phyloP scores from a whole-genome alignment of 257 asterid genomes.

The Solanum chilense region DNA sequence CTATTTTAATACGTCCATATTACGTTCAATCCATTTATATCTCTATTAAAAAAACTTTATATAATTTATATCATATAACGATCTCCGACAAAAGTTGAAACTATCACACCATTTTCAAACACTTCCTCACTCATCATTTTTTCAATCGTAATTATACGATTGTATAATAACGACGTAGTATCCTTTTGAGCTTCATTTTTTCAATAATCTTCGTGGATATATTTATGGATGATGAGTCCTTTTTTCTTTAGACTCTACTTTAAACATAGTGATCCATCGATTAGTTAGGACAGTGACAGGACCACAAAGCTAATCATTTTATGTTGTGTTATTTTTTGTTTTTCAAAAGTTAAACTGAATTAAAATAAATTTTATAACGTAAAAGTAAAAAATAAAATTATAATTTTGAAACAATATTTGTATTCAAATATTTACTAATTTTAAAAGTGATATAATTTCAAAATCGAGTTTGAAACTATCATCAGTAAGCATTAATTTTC shows the following conservation, averaged over 20 bases:
- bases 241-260: neutral
- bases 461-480: neutral
- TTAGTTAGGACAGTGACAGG: neutral
- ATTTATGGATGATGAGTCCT: neutral
- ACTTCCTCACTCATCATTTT: neutral
- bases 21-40: neutral
- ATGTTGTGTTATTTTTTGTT: neutral
- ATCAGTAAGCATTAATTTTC: neutral
- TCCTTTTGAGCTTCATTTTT: neutral
- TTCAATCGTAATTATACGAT: neutral
- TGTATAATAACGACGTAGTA: neutral
- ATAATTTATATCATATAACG: neutral
- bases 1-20: too few relatives aligned
- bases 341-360: neutral
- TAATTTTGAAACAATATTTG: neutral
- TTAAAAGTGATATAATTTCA: neutral
- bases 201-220: neutral
- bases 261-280: neutral
- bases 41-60: neutral
- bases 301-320: neutral
- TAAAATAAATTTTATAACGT: too few relatives aligned
- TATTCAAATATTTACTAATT: neutral
- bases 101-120: neutral
- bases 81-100: neutral
- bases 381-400: too few relatives aligned